Percentiles rank a stretch among this genome's conserved stretches.
phyloP scores from a whole-genome alignment of 345 rosid species.

The Diplotaxis tenuifolia region DNA sequence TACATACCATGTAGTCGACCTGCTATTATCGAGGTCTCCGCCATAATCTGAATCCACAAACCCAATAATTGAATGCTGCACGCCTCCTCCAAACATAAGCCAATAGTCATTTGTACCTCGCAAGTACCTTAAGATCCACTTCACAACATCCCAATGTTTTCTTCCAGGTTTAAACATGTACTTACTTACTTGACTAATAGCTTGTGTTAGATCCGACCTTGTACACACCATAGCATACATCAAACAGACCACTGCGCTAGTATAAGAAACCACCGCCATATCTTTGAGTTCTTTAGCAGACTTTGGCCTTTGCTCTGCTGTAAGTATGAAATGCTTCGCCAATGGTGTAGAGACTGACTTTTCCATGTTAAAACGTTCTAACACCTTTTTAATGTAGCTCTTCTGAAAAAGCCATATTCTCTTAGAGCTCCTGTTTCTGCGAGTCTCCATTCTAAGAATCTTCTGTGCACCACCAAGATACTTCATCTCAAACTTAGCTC shows the following conservation, averaged over 20 bases:
- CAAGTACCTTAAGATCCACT: not conserved
- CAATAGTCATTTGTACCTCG: too few species aligned
- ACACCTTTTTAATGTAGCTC: too few species aligned
- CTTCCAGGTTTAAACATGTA: not conserved
- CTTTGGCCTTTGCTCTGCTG: not conserved
- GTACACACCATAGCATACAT: not conserved
- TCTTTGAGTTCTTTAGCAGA: not conserved
- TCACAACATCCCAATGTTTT: not conserved
- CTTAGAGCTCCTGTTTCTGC: too few species aligned
- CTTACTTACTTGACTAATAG: not conserved
- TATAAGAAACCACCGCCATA: not conserved
- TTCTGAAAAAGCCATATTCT: too few species aligned
- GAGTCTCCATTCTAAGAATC: too few species aligned
- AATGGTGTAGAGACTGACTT: not conserved
- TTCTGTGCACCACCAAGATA: too few species aligned
- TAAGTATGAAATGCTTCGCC: not conserved
- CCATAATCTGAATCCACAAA: too few species aligned
- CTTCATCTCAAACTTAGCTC: too few species aligned
- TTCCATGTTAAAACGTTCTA: not conserved
- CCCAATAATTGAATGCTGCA: too few species aligned
- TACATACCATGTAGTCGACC: too few species aligned
- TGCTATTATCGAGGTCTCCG: too few species aligned
- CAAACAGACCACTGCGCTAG: slow-evolving; percentile 2
- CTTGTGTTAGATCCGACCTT: not conserved
- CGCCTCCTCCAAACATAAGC: too few species aligned